A percentile compares a stretch with the other conserved stretches of the same genome.
phyloP scores from a whole-genome alignment of 768 basidiomycete genomes.

The Coprinopsis strossmayeri region DNA sequence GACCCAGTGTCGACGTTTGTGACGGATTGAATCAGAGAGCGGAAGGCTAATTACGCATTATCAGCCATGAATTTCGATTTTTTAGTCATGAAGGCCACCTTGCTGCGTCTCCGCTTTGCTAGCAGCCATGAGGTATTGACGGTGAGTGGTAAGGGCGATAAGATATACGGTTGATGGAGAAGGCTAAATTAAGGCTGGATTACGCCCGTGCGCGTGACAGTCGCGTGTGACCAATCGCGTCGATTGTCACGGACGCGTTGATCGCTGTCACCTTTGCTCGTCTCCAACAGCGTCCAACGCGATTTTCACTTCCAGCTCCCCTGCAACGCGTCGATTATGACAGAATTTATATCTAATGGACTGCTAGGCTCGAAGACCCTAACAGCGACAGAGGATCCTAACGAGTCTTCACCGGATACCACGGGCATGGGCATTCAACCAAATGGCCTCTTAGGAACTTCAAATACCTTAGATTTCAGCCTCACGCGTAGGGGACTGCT shows the following conservation, averaged over 20 bases:
- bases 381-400: neutral
- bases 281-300: neutral
- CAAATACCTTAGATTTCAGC: neutral
- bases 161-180: neutral
- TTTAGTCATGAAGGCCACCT: neutral
- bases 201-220: neutral
- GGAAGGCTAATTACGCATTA: conserved; percentile 25
- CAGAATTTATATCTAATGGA: conserved; percentile 22
- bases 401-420: neutral
- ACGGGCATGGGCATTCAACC: neutral
- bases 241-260: conserved; percentile 16
- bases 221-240: conserved; percentile 5
- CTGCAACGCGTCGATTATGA: conserved; percentile 7
- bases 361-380: conserved; percentile 15
- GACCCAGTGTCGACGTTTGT: conserved; percentile 21
- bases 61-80: neutral
- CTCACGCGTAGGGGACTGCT: no score
- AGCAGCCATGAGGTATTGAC: conserved; percentile 19
- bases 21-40: conserved; percentile 33
- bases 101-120: conserved; percentile 24
- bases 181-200: neutral
- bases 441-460: conserved; percentile 1
- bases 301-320: neutral
- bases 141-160: no score
- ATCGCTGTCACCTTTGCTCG: conserved; percentile 3